Evolutionary conservation across 2,329 filamentous ascomycete genomes (phyloP), one percentile per base, ranked within the genome.

Genomic region (Aureobasidium sp.): DNA sequence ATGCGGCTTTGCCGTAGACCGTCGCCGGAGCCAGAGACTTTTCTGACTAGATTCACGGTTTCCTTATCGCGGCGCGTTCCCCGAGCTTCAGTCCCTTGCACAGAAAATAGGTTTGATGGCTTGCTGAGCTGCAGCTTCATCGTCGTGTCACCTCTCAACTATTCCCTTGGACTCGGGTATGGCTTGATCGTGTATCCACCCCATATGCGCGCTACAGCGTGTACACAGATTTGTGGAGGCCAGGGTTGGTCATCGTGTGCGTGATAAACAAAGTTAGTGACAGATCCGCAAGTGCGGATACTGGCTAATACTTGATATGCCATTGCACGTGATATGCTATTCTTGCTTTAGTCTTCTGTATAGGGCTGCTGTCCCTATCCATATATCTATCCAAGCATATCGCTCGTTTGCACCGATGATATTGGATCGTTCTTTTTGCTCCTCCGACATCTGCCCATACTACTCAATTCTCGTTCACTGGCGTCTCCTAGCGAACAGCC

Each of bases 291-390:
- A 33, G 19, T 24, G 29, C 42, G 54, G 54, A 39, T 58, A 24
- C 54, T 57, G 31, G 53, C 53, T 58, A 42, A 47, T 42, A 58
- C 31, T 39, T 17, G 29, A 47, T 42, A 24, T 48, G 44, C 47
- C 39, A 35, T 11, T 50, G 57, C 57, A 60, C 57, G 57, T 60
- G 57, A 60, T 60, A 50, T 60, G 57, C 57, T 60, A 60, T 60
- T 50, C 57, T 49, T 31, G 35, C 27, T 40, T 50, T 60, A 47
- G 22, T 39, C 24, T 44, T 59, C 45, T 60, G 57, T 60, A 60
- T 60, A 60, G 45, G 44, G 57, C 54, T 58, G 42, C 19, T 33
- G 42, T 58, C 7, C 19, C 54, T 45, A 17, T 60, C 57, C 57
- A 49, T 50, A 59, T 59, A 60, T 49, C 56, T 59, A 49, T 49